Percentiles rank a stretch among this genome's conserved stretches.
Evolutionary conservation across 2,329 filamentous ascomycete species (phyloP).

Genomic region (Fonsecaea pedrosoi): DNA sequence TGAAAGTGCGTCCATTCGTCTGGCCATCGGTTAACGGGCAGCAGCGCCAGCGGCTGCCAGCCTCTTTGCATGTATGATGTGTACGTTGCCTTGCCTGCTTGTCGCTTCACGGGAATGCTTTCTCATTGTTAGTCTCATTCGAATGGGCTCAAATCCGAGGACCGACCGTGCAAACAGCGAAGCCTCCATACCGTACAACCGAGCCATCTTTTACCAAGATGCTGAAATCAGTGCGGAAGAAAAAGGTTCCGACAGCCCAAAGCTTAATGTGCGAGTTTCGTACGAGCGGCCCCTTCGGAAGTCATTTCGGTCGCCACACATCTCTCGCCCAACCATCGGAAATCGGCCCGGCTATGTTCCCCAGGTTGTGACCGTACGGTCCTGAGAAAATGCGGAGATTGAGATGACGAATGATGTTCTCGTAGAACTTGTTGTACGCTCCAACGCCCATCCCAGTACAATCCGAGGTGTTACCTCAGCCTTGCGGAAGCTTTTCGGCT

Average conservation of each 20-base stretch:
- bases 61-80: background rate
- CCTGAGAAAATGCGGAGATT: background rate
- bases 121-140: background rate
- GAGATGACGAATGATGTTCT: background rate
- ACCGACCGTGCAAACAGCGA: background rate
- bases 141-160: background rate
- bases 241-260: background rate
- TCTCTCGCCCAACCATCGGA: background rate
- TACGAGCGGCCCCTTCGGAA: background rate
- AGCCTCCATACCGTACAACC: background rate
- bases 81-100: background rate
- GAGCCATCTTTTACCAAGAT: background rate
- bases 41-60: background rate
- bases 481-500: constrained; percentile 16
- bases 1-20: background rate
- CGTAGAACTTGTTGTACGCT: background rate
- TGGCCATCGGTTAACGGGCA: background rate
- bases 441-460: background rate
- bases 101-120: background rate
- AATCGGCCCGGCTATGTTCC: background rate
- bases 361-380: background rate
- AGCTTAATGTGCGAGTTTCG: background rate
- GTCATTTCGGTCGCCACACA: background rate
- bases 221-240: background rate
- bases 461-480: background rate